Base-by-base conservation (phyloP, 768 basidiomycete species). In the Xerocomellus intermedius region DNA sequence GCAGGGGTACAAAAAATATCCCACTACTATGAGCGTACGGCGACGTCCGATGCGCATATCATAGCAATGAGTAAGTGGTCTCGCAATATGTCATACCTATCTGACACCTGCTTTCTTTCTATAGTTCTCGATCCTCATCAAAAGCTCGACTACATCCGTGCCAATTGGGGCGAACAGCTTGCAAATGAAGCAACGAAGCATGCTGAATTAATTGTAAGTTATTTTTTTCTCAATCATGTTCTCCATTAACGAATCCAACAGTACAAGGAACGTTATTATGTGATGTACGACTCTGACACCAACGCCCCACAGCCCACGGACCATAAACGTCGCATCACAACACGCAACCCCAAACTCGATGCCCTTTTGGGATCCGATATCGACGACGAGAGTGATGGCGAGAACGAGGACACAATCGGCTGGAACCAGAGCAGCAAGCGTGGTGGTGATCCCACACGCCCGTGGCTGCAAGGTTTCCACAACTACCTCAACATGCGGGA, bases 21-120 rank as follows among this genome's bases (percentile, higher is more conserved):
- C 6, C 10, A 28, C 0, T 59, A 57, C 33, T 57, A 57, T 45
- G n/a, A 43, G 36, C 1, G 9, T 8, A 52, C 24, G 2, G 36
- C 10, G 1, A 16, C 4, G 1, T 52, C 55, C 0, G 42, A 59
- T 2, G 19, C 24, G 0, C 24, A 56, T 43, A 47, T 58, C 8
- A 55, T 58, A 0, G n/a, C 54, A 42, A 59, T 59, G 47, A 48
- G 58, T 59, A 39, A 57, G 47, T 56, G 35, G 8, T 9, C 36
- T 36, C 32, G n/a, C n/a, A 37, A 42, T 22, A 38, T 26, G 2
- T 39, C 9, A 39, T 38, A 30, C 8, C n/a, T 47, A 52, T 52
- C 45, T 47, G 24, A 52, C 1, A 0, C 30, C 3, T 46, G 3
- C 33, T 13, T 43, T 24, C 14, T 33, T 53, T 30, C 8, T 28